Base-by-base conservation (phyloP, 257 asterid genomes). In the Haberlea rhodopensis region DNA sequence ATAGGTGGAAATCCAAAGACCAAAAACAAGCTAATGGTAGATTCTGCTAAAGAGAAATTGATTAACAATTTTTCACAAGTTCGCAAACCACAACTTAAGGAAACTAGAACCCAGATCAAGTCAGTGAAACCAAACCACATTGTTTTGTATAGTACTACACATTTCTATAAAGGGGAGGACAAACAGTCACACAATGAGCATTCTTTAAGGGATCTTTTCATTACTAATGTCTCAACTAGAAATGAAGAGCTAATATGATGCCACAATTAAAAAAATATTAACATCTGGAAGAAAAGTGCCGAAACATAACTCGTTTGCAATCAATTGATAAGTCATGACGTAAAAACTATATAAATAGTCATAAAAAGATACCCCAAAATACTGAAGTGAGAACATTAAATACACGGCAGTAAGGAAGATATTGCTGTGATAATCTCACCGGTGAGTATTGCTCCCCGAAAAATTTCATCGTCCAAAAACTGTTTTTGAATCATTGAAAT, bases 401-500 rank as follows among this genome's bases (percentile, higher is more conserved):
- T 16, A 64, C 13, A 63, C 63, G 64, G 26, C 63, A 63, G 23
- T 31, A 24, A 13, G 23, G 56, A 68, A 8, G 40, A 70, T 22
- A 60, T 24, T 70, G 31, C 63, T 24, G 67, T 21, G 31, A 70
- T 62, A 72, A 53, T 73, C 86, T 76, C 66, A 87, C 97, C 97
- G 24, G 81, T 76, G 63, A 72, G 68, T 62, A 80, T 43, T 51
- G 95, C 78, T 70, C 75, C 85, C 55, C 70, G 73, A 70, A 87
- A 87, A 60, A 76, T 67, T 62, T 80, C 86, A 66, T 90, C 96
- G 56, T 80, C 96, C 80, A 82, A 65, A 63, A 74, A 68, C 67
- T 82, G 87, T 54, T 79, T 85, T 82, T 70, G 80, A 63, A 90
- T 85, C 77, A 73, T 69, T 11, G 92, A 74, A 62, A 90, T 87